Conservation (phyloP, 148 eudicot species). For the Rhododendron griersonianum region DNA sequence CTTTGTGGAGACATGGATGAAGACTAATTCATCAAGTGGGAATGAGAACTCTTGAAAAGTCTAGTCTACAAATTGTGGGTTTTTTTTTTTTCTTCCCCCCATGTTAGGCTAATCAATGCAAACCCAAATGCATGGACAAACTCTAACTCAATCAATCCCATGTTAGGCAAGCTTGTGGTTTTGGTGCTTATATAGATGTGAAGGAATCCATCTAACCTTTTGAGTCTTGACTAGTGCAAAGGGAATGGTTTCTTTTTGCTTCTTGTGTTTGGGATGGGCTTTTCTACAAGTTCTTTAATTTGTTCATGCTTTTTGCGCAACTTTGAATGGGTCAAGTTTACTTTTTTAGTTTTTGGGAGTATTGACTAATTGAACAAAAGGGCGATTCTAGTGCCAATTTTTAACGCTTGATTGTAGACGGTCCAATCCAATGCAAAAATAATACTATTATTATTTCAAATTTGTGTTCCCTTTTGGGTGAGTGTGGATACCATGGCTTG, state of each 20-base stretch:
- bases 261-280: not conserved
- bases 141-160: not conserved
- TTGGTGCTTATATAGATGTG: too few species aligned
- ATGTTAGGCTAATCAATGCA: not conserved
- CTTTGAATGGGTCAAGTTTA: not conserved
- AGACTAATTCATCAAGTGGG: too few species aligned
- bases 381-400: not conserved
- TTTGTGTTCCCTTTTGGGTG: too few species aligned
- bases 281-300: not conserved
- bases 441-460: too few species aligned
- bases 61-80: not conserved
- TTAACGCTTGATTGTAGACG: not conserved
- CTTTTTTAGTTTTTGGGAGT: not conserved
- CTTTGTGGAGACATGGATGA: not conserved
- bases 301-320: not conserved
- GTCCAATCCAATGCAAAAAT: not conserved
- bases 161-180: not conserved
- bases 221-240: not conserved
- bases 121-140: not conserved
- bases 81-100: not conserved
- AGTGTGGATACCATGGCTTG: too few species aligned
- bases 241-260: not conserved
- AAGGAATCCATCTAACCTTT: not conserved
- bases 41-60: not conserved
- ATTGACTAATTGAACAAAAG: not conserved